Percentiles rank a stretch among this genome's conserved stretches.
Evolutionary conservation across 306 rosid species (phyloP).

Genomic region (Quercus robur): DNA sequence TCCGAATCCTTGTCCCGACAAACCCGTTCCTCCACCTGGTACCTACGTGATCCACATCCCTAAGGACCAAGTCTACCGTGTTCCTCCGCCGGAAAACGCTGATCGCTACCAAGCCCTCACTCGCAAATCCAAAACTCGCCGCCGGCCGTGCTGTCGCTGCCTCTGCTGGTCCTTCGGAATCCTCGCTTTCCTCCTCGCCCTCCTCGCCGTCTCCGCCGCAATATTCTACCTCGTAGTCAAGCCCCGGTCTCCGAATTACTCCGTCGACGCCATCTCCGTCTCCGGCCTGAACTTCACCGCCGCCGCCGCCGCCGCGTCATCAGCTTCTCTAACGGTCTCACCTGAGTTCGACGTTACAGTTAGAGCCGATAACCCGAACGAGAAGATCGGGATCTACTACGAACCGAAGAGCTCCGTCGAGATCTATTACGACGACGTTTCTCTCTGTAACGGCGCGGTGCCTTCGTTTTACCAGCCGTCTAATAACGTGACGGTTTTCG

Average conservation of each 20-base stretch:
- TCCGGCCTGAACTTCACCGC: conserved; percentile 45
- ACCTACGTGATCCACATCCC: conserved; percentile 71
- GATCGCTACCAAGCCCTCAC: conserved; percentile 39
- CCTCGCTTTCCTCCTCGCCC: conserved; percentile 28
- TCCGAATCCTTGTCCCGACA: conserved; percentile 12
- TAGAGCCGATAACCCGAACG: conserved; percentile 55
- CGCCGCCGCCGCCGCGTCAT: not conserved
- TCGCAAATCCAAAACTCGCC: conserved; percentile 23
- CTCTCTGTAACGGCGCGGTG: conserved; percentile 44
- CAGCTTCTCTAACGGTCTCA: conserved; percentile 24
- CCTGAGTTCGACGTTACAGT: conserved; percentile 52
- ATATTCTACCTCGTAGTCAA: conserved; percentile 57
- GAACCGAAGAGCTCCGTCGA: conserved; percentile 40
- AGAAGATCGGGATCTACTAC: conserved; percentile 67
- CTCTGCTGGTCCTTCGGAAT: conserved; percentile 42
- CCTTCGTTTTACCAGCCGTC: conserved; percentile 71
- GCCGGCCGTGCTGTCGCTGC: conserved; percentile 33
- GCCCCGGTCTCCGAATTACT: conserved; percentile 52
- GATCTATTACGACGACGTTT: conserved; percentile 35
- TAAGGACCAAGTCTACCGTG: conserved; percentile 71
- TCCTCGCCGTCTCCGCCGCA: conserved; percentile 38
- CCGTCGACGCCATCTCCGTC: conserved; percentile 40
- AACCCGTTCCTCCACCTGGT: conserved; percentile 49
- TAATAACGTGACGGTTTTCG: conserved; percentile 52
- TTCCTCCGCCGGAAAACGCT: conserved; percentile 77